Evolutionary conservation across 306 rosid genomes (phyloP).

Genomic region (Lupinus albus): DNA sequence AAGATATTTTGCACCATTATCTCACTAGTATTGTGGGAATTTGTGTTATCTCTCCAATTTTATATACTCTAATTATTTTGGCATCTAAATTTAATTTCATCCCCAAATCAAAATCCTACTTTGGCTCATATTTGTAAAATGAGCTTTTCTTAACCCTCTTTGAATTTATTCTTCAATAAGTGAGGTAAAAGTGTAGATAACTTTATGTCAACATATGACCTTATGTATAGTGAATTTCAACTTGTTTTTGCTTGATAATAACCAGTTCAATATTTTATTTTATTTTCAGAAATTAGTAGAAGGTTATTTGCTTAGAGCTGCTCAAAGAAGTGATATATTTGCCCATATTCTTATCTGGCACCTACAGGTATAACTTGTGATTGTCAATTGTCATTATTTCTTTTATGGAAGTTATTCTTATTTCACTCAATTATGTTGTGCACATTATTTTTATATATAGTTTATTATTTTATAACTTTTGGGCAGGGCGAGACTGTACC

Average conservation of each 20-base stretch:
- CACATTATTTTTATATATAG: conserved; percentile 5
- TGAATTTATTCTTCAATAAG: conserved; percentile 9
- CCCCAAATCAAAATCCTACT: conserved; percentile 12
- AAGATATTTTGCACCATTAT: conserved; percentile 12
- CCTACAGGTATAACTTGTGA: conserved; percentile 68
- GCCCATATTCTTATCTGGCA: conserved; percentile 98
- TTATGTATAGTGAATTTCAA: conserved; percentile 23
- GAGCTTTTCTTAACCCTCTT: conserved; percentile 9
- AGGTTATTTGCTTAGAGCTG: conserved; percentile 95
- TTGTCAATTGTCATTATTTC: conserved; percentile 3
- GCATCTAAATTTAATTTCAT: not conserved
- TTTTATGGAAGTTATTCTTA: conserved; percentile 21
- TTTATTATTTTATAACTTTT: conserved; percentile 27
- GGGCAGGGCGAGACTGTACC: conserved; percentile 87
- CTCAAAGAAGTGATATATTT: conserved; percentile 92
- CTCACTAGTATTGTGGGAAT: not conserved
- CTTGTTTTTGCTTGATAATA: conserved; percentile 13
- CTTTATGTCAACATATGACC: conserved; percentile 8
- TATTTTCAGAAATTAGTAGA: conserved; percentile 85
- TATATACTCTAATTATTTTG: conserved; percentile 5
- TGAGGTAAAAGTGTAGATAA: conserved; percentile 31
- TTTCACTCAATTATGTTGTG: conserved; percentile 14
- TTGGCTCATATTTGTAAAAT: conserved; percentile 24
- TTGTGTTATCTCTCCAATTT: conserved; percentile 13
- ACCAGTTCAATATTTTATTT: conserved; percentile 36